These are phyloP conservation scores for Orbilia brochopaga DNA, from an alignment of 2,329 filamentous ascomycete species.

Conservation along the genomic window DNA sequence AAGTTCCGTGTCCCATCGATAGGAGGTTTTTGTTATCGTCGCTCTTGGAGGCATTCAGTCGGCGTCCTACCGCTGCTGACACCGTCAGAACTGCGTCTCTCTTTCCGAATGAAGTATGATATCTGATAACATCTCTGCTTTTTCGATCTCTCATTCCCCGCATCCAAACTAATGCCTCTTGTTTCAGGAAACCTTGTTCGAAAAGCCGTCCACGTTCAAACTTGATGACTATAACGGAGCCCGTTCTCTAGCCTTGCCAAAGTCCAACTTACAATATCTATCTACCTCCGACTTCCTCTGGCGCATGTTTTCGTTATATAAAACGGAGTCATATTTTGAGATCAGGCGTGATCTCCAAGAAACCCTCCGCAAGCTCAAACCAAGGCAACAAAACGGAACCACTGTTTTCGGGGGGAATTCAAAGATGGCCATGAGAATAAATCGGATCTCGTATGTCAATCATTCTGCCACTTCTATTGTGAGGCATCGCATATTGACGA, in stretches of 20 bases:
- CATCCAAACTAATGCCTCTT: not conserved
- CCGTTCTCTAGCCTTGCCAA: constrained; percentile 84
- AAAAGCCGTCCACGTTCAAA: constrained; percentile 71
- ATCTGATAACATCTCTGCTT: not conserved
- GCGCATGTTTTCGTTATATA: constrained; percentile 86
- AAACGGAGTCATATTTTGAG: constrained; percentile 89
- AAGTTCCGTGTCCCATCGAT: constrained; percentile 68
- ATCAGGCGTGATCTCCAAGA: constrained; percentile 90
- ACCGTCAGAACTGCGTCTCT: constrained; percentile 72
- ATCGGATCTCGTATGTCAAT: constrained; percentile 69
- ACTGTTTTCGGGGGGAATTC: constrained; percentile 78
- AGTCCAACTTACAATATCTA: constrained; percentile 93
- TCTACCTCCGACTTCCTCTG: constrained; percentile 96
- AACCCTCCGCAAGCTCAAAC: constrained; percentile 77
- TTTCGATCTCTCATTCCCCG: not conserved
- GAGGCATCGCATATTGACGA: constrained; percentile 37
- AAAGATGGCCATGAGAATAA: constrained; percentile 87
- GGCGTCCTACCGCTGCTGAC: constrained; percentile 82
- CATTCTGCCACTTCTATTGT: not conserved
- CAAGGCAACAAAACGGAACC: constrained; percentile 71
- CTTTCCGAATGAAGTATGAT: constrained; percentile 76
- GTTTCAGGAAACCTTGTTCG: constrained; percentile 68
- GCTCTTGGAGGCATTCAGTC: constrained; percentile 76
- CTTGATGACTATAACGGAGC: constrained; percentile 89
- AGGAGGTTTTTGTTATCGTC: constrained; percentile 73